phyloP scores from a whole-genome alignment of 1,284 basidiomycete genomes.

The Ceratobasidium papillatum region DNA sequence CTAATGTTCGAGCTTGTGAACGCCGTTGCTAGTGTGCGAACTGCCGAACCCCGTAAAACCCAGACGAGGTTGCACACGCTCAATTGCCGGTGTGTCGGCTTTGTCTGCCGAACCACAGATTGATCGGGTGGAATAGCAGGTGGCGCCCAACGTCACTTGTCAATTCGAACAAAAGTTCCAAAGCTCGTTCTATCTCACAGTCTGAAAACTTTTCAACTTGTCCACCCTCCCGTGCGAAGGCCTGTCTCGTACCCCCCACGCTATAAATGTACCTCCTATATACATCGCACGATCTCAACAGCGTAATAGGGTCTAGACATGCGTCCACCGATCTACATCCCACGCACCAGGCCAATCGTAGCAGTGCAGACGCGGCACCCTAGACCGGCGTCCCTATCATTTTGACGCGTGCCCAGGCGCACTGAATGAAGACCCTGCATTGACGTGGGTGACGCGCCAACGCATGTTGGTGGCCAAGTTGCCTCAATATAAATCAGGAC shows the following conservation, averaged over 20 bases:
- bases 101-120: neutral
- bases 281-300: slow-evolving; percentile 14
- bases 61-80: neutral
- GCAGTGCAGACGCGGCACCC: neutral
- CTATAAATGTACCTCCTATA: neutral
- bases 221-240: neutral
- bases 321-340: slow-evolving; percentile 13
- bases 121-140: neutral
- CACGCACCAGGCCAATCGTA: slow-evolving; percentile 20
- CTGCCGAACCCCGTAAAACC: neutral
- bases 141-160: slow-evolving; percentile 4
- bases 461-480: neutral
- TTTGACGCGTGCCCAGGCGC: slow-evolving; percentile 7
- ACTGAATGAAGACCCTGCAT: neutral
- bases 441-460: neutral
- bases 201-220: neutral
- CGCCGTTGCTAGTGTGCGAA: slow-evolving; percentile 11
- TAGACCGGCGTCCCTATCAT: neutral
- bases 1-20: slow-evolving; percentile 12
- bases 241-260: neutral
- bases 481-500: slow-evolving; percentile 1
- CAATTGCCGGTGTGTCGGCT: slow-evolving; percentile 10
- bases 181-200: neutral
- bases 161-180: neutral
- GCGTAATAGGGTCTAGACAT: slow-evolving; percentile 8